Conservation (phyloP, 2,329 filamentous ascomycete species). For the Spiromastix sp. region DNA sequence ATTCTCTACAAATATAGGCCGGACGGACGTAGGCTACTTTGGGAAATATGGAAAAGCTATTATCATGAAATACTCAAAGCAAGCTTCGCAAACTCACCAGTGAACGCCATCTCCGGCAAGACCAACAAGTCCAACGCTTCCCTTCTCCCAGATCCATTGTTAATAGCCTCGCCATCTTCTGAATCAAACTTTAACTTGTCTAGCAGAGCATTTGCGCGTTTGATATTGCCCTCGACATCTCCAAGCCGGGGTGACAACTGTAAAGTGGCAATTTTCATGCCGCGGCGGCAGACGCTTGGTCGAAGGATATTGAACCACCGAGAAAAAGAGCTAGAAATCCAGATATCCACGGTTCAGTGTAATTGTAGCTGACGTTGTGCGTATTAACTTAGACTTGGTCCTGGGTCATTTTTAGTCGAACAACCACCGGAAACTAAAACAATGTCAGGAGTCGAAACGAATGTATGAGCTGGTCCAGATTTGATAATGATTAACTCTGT, state of each 20-base stretch:
- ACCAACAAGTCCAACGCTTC: constrained; percentile 44
- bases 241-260: constrained; percentile 36
- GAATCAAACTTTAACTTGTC: constrained; percentile 17
- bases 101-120: constrained; percentile 53
- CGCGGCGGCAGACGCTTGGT: too few relatives aligned
- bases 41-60: too few relatives aligned
- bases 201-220: constrained; percentile 33
- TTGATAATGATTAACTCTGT: too few relatives aligned
- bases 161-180: constrained; percentile 11
- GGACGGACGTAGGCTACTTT: neutral
- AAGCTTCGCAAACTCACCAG: constrained; percentile 39
- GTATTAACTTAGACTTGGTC: too few relatives aligned
- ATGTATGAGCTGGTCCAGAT: too few relatives aligned
- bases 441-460: too few relatives aligned
- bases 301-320: too few relatives aligned
- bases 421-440: too few relatives aligned
- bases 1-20: neutral
- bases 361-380: too few relatives aligned
- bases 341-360: too few relatives aligned
- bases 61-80: neutral
- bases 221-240: constrained; percentile 36
- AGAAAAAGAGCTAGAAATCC: too few relatives aligned
- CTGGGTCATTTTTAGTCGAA: too few relatives aligned
- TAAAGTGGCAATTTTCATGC: constrained; percentile 38
- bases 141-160: constrained; percentile 12